These are phyloP conservation scores for Hyphopichia pseudoburtonii DNA, from an alignment of 1,139 yeast species.

Conservation along the genomic window DNA sequence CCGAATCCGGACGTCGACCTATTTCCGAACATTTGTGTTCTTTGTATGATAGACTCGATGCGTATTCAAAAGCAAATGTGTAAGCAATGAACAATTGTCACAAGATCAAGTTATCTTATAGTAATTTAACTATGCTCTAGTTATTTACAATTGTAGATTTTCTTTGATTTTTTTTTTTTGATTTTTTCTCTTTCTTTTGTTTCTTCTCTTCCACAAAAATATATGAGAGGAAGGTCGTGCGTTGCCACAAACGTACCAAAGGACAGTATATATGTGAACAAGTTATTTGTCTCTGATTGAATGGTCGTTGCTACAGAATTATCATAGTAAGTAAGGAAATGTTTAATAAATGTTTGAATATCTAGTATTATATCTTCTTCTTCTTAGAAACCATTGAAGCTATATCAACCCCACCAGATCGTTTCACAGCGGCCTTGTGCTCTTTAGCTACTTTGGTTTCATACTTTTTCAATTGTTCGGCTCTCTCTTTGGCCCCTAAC, in stretches of 20 bases:
- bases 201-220: too few species aligned
- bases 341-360: background rate
- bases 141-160: too few species aligned
- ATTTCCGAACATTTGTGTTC: constrained; percentile 52
- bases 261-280: too few species aligned
- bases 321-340: background rate
- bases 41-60: too few species aligned
- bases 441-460: constrained; percentile 28
- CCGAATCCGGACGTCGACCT: constrained; percentile 57
- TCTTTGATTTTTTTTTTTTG: background rate
- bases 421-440: constrained; percentile 10
- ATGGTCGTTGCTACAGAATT: too few species aligned
- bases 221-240: too few species aligned
- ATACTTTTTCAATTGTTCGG: constrained; percentile 45
- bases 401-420: constrained; percentile 17
- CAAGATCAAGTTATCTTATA: too few species aligned
- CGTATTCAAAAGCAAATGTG: too few species aligned
- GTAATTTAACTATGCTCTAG: too few species aligned
- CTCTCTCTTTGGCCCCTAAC: constrained; percentile 59
- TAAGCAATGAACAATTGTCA: too few species aligned
- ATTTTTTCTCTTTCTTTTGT: constrained; percentile 1
- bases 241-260: too few species aligned
- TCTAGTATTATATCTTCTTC: background rate
- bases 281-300: too few species aligned
- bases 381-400: constrained; percentile 15